These are phyloP conservation scores for Baeospora myosura DNA, from an alignment of 1,284 basidiomycete species.

Conservation along the genomic window DNA sequence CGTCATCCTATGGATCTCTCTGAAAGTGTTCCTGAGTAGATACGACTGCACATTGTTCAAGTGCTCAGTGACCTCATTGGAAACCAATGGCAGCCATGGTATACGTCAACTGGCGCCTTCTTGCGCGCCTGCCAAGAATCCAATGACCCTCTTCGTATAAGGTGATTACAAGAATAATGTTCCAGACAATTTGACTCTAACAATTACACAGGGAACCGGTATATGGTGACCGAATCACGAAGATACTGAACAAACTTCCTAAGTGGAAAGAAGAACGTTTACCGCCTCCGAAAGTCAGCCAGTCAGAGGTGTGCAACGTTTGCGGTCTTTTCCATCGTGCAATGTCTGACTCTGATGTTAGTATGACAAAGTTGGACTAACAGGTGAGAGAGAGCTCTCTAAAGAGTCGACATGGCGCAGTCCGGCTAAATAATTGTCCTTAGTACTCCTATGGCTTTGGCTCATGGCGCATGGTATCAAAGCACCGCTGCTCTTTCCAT, in stretches of 20 bases:
- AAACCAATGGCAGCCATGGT: conserved; percentile 71
- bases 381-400: conserved; percentile 38
- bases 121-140: conserved; percentile 53
- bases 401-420: conserved; percentile 1
- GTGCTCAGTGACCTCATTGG: conserved; percentile 58
- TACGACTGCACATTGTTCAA: conserved; percentile 65
- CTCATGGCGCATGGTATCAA: conserved; percentile 60
- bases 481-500: conserved; percentile 65
- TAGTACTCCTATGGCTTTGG: conserved; percentile 80
- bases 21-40: conserved; percentile 36
- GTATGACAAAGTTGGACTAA: conserved; percentile 85
- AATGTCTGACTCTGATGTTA: conserved; percentile 21
- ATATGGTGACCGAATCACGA: conserved; percentile 49
- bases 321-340: too few relatives aligned
- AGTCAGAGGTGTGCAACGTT: conserved; percentile 46
- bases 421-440: conserved; percentile 15
- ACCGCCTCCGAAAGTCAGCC: conserved; percentile 76
- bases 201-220: conserved; percentile 38
- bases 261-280: conserved; percentile 69
- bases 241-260: conserved; percentile 52
- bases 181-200: conserved; percentile 6
- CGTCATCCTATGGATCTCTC: conserved; percentile 8
- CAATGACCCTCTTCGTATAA: conserved; percentile 60
- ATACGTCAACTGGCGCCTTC: conserved; percentile 60
- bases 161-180: conserved; percentile 26